Percentiles rank a stretch among this genome's conserved stretches.
Conservation (phyloP, 306 rosid genomes). For the Herpetospermum pedunculosum region DNA sequence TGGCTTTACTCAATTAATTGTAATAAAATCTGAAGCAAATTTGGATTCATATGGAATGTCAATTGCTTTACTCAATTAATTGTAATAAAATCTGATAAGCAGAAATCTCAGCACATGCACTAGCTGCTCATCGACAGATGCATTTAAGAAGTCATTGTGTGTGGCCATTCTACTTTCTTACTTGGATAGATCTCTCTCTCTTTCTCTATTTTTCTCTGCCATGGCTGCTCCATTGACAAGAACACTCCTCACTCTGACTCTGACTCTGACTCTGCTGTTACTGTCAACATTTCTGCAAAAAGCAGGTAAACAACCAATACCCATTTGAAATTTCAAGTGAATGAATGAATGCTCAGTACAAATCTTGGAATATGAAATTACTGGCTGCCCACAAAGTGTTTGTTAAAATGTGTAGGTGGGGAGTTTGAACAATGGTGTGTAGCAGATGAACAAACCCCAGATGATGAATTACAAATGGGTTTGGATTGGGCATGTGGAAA, state of each 20-base stretch:
- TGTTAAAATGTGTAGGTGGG: slow-evolving; percentile 16
- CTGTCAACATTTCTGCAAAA: slow-evolving; percentile 27
- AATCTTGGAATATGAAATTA: neutral
- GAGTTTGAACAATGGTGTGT: slow-evolving; percentile 70
- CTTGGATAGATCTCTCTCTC: slow-evolving; percentile 6
- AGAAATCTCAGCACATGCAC: neutral
- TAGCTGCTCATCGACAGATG: neutral
- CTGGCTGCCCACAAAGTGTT: neutral
- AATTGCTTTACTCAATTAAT: neutral
- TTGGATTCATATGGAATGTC: neutral
- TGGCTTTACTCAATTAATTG: neutral
- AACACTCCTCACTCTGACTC: slow-evolving; percentile 21
- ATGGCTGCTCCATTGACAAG: slow-evolving; percentile 29
- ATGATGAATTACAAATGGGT: slow-evolving; percentile 47
- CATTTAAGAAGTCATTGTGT: neutral
- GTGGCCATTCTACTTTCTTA: neutral
- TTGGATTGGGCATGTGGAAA: slow-evolving; percentile 72
- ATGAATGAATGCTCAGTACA: neutral
- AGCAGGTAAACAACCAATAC: slow-evolving; percentile 35
- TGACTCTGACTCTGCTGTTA: slow-evolving; percentile 38
- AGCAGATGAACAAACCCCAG: slow-evolving; percentile 65
- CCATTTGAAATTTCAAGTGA: neutral
- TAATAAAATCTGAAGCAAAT: neutral
- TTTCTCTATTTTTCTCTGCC: slow-evolving; percentile 17
- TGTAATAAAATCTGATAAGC: neutral